phyloP scores from a whole-genome alignment of 2,329 filamentous ascomycete species.

The Monosporascus ibericus region DNA sequence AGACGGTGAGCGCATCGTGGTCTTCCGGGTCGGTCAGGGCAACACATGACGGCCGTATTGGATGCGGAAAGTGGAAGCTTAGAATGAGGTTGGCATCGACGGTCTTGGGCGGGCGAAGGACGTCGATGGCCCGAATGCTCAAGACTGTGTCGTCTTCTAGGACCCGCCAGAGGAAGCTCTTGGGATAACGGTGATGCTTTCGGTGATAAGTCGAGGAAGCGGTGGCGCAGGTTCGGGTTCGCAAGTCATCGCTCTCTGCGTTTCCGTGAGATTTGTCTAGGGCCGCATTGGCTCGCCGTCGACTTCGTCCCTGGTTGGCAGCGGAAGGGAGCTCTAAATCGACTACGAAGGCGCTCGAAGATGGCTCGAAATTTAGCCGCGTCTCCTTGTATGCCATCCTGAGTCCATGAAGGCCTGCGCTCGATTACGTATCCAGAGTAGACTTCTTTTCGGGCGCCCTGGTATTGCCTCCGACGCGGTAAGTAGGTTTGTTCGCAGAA shows the following conservation, averaged over 20 bases:
- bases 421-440: neutral
- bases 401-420: constrained; percentile 48
- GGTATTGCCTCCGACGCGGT: neutral
- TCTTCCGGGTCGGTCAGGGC: constrained; percentile 75
- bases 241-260: constrained; percentile 68
- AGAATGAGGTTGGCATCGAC: constrained; percentile 69
- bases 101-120: constrained; percentile 62
- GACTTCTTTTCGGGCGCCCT: neutral
- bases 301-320: constrained; percentile 37
- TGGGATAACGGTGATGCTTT: constrained; percentile 66
- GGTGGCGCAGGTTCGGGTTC: constrained; percentile 65
- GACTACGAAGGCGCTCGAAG: constrained; percentile 62
- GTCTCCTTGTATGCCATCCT: constrained; percentile 83
- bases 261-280: constrained; percentile 21
- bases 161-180: constrained; percentile 86
- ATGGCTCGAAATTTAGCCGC: constrained; percentile 73
- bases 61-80: constrained; percentile 68
- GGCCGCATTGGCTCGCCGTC: constrained; percentile 33
- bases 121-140: constrained; percentile 76
- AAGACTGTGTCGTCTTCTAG: constrained; percentile 73
- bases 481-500: neutral
- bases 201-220: constrained; percentile 83
- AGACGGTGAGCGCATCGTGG: constrained; percentile 50
- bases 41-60: constrained; percentile 71
- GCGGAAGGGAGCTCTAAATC: constrained; percentile 61